These are phyloP conservation scores for Carallia brachiata DNA, from an alignment of 345 rosid genomes.

Conservation along the genomic window DNA sequence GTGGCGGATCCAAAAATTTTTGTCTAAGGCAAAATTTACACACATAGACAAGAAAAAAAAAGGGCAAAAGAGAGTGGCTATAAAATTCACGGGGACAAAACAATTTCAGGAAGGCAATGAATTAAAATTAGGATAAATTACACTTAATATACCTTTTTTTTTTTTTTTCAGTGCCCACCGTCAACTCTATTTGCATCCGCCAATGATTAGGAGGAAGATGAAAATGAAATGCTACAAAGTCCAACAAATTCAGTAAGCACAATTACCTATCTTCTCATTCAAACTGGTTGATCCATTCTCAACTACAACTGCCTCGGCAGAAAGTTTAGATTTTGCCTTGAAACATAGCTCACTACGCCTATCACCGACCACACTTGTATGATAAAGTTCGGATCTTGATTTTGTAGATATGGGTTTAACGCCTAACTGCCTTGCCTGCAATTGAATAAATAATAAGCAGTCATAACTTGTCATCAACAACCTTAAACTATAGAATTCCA, in stretches of 20 bases:
- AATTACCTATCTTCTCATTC: conserved; percentile 48
- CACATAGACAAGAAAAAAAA: too few species aligned
- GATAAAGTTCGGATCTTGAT: conserved; percentile 24
- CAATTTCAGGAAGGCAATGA: too few species aligned
- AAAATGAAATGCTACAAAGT: neutral
- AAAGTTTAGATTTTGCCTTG: conserved; percentile 43
- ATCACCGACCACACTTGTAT: conserved; percentile 23
- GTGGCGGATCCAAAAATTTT: too few species aligned
- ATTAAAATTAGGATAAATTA: too few species aligned
- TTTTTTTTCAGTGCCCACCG: too few species aligned
- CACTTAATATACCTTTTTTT: too few species aligned
- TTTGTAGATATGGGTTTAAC: conserved; percentile 23
- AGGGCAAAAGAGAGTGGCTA: too few species aligned
- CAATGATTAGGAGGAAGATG: too few species aligned
- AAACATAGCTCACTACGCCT: conserved; percentile 29
- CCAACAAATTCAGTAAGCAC: neutral
- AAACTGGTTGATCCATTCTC: conserved; percentile 43
- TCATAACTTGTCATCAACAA: neutral
- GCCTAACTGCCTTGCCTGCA: conserved; percentile 33
- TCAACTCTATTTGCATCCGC: too few species aligned
- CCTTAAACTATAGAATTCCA: neutral
- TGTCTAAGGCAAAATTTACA: too few species aligned
- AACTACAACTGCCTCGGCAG: conserved; percentile 47
- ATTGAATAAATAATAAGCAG: neutral
- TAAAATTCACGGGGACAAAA: too few species aligned